These are phyloP conservation scores for Dothideomycetes sp. DNA, from an alignment of 2,329 filamentous ascomycete species.

Conservation along the genomic window DNA sequence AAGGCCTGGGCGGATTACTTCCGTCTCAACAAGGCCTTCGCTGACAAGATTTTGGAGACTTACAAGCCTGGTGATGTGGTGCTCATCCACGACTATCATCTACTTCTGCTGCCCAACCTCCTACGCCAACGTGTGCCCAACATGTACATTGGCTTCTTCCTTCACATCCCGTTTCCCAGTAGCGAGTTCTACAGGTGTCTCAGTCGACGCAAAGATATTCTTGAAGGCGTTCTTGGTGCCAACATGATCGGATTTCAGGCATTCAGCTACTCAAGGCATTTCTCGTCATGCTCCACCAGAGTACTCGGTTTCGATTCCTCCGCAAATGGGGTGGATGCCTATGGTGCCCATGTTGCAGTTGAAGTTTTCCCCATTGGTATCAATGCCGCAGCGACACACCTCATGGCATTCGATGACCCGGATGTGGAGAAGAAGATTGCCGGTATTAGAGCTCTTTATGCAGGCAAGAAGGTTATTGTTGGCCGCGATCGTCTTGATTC, in stretches of 20 bases:
- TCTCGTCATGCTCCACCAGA: slow-evolving; percentile 84
- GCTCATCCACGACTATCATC: slow-evolving; percentile 87
- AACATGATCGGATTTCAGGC: slow-evolving; percentile 95
- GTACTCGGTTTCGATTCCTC: slow-evolving; percentile 86
- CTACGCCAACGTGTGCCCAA: slow-evolving; percentile 75
- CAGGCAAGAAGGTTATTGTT: slow-evolving; percentile 89
- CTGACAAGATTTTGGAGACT: slow-evolving; percentile 73
- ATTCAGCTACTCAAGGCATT: slow-evolving; percentile 89
- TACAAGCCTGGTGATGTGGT: slow-evolving; percentile 92
- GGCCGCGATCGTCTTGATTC: slow-evolving; percentile 89
- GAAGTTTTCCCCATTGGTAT: slow-evolving; percentile 94
- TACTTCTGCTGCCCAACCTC: slow-evolving; percentile 80
- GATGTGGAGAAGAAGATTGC: slow-evolving; percentile 62
- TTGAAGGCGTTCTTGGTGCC: slow-evolving; percentile 80
- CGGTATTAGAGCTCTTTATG: slow-evolving; percentile 64
- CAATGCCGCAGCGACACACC: slow-evolving; percentile 69
- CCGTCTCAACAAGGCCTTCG: slow-evolving; percentile 84
- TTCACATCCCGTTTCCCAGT: slow-evolving; percentile 90
- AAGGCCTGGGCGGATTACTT: slow-evolving; percentile 88
- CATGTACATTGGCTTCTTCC: slow-evolving; percentile 89
- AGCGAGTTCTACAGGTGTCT: slow-evolving; percentile 90
- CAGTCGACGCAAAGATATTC: slow-evolving; percentile 75
- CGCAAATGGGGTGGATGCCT: slow-evolving; percentile 74
- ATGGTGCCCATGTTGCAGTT: slow-evolving; percentile 78
- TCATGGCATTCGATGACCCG: slow-evolving; percentile 58